A percentile compares a stretch with the other conserved stretches of the same genome.
Conservation (phyloP, 2,329 filamentous ascomycete species). For the Trichoderma sp. region DNA sequence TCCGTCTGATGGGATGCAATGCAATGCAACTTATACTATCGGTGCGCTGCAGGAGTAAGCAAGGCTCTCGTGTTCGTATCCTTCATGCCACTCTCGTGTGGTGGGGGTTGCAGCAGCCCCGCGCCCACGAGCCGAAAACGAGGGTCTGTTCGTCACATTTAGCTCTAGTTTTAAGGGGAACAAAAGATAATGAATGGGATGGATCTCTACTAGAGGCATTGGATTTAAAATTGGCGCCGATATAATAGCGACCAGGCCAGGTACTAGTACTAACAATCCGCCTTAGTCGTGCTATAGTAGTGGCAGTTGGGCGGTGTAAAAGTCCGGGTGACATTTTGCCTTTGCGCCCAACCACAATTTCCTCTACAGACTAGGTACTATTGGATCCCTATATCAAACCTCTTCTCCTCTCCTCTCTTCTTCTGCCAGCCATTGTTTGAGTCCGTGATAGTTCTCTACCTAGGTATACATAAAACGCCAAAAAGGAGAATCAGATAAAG, state of each 20-base stretch:
- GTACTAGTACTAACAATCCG: not conserved
- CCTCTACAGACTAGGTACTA: not conserved
- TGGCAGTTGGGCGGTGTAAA: slow-evolving; percentile 12
- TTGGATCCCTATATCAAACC: not conserved
- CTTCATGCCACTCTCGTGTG: not conserved
- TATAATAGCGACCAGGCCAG: not conserved
- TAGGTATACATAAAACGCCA: not conserved
- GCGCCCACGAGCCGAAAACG: slow-evolving; percentile 7
- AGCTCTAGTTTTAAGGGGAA: not conserved
- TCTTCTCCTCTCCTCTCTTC: not conserved
- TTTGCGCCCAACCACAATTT: slow-evolving; percentile 13
- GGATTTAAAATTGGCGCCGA: not conserved
- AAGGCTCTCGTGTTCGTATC: slow-evolving; percentile 10
- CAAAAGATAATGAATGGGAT: not conserved
- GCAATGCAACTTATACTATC: not conserved
- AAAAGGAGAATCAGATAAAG: not conserved
- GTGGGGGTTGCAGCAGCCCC: not conserved
- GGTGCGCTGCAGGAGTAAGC: not conserved
- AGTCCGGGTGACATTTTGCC: not conserved
- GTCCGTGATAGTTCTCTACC: not conserved
- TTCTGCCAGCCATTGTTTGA: not conserved
- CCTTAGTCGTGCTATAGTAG: not conserved
- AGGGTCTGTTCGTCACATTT: not conserved
- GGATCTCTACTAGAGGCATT: not conserved
- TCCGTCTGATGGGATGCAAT: not conserved